Evolutionary conservation across 2,329 filamentous ascomycete genomes (phyloP), one percentile per base, ranked within the genome.

Genomic region (Xenoacremonium recifei): DNA sequence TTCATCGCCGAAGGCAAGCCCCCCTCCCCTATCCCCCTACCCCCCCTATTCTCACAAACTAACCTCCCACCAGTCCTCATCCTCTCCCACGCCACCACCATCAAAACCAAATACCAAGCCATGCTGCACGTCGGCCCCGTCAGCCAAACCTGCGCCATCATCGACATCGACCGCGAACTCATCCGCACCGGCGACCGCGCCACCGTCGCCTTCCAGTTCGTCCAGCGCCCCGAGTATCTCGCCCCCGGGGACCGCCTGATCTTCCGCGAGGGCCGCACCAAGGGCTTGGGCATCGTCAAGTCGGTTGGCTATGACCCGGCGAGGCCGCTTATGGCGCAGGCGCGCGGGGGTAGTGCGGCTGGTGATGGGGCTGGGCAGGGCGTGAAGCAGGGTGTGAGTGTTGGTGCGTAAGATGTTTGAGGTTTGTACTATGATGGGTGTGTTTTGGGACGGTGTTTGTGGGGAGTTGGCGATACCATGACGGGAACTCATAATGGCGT

Each of bases 51-150:
- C 10, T 13, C 23, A 16, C 15, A 16, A 32, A 32, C 29, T 32
- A 27, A 27, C 23, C 23, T 27, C 23, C 7, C 23, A 13, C 23
- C 43, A 83, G 93, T 99, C 1, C 76, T 99, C 17, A 97, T 99
- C 53, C 76, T 99, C 6, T 95, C 88, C 4, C 93, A 99, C 59
- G 90, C 92, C 0, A 99, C 93, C 0, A 99, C 93, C 32, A 99
- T 99, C 66, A 93, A 95, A 66, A 89, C 84, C 1, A 92, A 90
- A 58, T 99, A 99, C 54, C 93, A 99, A 70, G 93, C 93, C 1
- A 99, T 97, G 91, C 77, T 99, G 17, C 93, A 99, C 57, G 91
- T 99, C 4, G 93, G 93, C 0, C 88, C 93, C 0, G 87, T 99
- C 32, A 89, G 87, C 30, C 93, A 99, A 69, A 99, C 93, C 0